phyloP scores from a whole-genome alignment of 352 stramenopile genomes.

The Globisporangium radiosum region DNA sequence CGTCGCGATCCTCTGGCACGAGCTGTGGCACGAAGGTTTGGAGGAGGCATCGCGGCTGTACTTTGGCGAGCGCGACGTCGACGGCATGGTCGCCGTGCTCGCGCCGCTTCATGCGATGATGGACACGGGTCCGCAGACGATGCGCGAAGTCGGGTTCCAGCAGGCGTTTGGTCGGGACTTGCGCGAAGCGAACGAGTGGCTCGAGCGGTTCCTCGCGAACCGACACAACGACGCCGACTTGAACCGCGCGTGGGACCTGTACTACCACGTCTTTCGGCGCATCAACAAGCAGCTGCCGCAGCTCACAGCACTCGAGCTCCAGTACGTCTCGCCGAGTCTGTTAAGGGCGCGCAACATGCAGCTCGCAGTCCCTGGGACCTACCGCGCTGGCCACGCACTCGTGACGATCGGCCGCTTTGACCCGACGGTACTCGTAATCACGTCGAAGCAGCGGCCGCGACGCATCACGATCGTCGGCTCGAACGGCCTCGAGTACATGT shows the following conservation, averaged over 20 bases:
- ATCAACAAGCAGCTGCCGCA: conserved; percentile 88
- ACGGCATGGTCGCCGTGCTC: conserved; percentile 94
- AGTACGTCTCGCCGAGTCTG: conserved; percentile 93
- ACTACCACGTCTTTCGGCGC: conserved; percentile 96
- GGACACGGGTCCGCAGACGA: conserved; percentile 78
- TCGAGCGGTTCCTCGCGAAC: conserved; percentile 57
- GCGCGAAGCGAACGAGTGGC: conserved; percentile 73
- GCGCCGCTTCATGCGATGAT: conserved; percentile 91
- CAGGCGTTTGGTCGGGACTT: conserved; percentile 91
- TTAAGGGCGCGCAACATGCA: conserved; percentile 90
- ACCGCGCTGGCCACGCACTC: conserved; percentile 57
- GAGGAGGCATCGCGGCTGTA: conserved; percentile 96
- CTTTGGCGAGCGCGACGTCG: conserved; percentile 96
- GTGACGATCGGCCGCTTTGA: conserved; percentile 88
- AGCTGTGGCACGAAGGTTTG: conserved; percentile 97
- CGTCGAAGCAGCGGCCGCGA: conserved; percentile 96
- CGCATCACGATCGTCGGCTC: conserved; percentile 93
- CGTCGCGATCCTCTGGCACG: conserved; percentile 98
- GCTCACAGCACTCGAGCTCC: conserved; percentile 94
- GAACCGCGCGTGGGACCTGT: conserved; percentile 97
- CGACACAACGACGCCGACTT: conserved; percentile 73
- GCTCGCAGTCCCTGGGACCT: conserved; percentile 94
- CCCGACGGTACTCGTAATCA: conserved; percentile 93
- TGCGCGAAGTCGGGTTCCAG: conserved; percentile 76
- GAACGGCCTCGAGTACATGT: conserved; percentile 98